A percentile compares a stretch with the other conserved stretches of the same genome.
phyloP scores from a whole-genome alignment of 1,284 basidiomycete species.

The Pseudomicrostroma phylloplanum region DNA sequence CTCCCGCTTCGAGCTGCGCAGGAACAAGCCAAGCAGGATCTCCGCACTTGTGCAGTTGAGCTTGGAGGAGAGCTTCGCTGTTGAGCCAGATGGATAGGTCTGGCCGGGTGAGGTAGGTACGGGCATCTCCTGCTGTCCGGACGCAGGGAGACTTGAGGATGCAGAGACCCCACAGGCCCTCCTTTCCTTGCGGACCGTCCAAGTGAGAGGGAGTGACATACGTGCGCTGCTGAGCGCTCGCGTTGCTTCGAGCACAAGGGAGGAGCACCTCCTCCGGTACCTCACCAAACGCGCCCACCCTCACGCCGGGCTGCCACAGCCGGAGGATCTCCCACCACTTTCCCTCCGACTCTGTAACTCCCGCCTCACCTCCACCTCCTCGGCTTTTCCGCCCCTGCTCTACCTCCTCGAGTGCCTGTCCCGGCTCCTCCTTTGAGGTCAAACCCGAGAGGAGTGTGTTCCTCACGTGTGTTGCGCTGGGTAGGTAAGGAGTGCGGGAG shows the following conservation, averaged over 20 bases:
- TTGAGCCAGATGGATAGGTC: constrained; percentile 2
- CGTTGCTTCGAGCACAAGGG: not conserved
- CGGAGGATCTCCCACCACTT: not conserved
- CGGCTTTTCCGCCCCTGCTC: not conserved
- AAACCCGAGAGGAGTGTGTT: not conserved
- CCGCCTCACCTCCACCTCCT: not conserved
- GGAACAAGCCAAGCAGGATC: too few relatives aligned
- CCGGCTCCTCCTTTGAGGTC: not conserved
- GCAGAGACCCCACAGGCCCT: not conserved
- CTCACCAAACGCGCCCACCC: not conserved
- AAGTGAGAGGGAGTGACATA: too few relatives aligned
- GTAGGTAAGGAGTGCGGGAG: not conserved
- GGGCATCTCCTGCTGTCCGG: not conserved
- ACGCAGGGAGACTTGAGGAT: not conserved
- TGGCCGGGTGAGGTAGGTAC: not conserved
- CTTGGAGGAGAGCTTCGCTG: not conserved
- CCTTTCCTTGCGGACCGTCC: not conserved
- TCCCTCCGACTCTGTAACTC: too few relatives aligned
- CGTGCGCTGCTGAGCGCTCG: not conserved
- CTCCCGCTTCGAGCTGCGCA: too few relatives aligned
- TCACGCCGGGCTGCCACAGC: not conserved
- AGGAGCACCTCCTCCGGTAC: not conserved
- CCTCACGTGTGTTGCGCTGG: not conserved
- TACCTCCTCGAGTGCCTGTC: not conserved
- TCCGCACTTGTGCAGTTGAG: too few relatives aligned